Evolutionary conservation across 2,329 filamentous ascomycete genomes (phyloP), one percentile per base, ranked within the genome.

Genomic region (Thermochaetoides dissita): DNA sequence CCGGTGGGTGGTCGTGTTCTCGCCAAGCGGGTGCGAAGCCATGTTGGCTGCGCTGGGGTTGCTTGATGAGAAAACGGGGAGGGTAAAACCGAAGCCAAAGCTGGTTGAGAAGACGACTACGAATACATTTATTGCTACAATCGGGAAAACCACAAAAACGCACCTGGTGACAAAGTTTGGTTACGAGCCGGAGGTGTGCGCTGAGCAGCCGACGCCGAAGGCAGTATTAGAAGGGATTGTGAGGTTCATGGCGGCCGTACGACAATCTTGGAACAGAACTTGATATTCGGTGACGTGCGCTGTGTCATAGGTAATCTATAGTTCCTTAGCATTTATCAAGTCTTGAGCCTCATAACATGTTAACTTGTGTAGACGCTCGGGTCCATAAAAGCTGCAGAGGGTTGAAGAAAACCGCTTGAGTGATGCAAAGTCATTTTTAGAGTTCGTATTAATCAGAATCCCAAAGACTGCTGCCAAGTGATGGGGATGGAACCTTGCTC

Each of bases 121-220:
- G 8, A 68, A 59, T 39, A 81, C 78, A 1, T 77, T 74, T 48
- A 68, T 96, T 46, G 85, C 81, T 10, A 93, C 88, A 0, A 98
- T 98, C 60, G 91, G 91, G 1, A 89, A 91, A 9, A 98, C 91
- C 11, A 98, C 91, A 8, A 72, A 80, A 48, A 78, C 87, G 51
- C 79, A 85, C 61, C 63, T 98, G 36, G 58, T 66, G 10, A 65
- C 68, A 12, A 70, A 67, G 1, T 85, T 86, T 57, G 73, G 64
- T 1, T 81, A 79, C 49, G 69, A 77, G 52, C 77, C 84, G 1
- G 79, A 89, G 56, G 81, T 84, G n/a, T 93, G 82, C 59, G 84
- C 91, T 1, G 74, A 75, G 53, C 80, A 71, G 53, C 91, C 91
- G 1, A 94, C 76, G 57, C 84, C 88, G 0, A 78, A 89, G 54